A percentile compares a stretch with the other conserved stretches of the same genome.
These are phyloP conservation scores for Aegilops umbellulata DNA, from an alignment of 176 grass and related monocot genomes.

Conservation along the genomic window DNA sequence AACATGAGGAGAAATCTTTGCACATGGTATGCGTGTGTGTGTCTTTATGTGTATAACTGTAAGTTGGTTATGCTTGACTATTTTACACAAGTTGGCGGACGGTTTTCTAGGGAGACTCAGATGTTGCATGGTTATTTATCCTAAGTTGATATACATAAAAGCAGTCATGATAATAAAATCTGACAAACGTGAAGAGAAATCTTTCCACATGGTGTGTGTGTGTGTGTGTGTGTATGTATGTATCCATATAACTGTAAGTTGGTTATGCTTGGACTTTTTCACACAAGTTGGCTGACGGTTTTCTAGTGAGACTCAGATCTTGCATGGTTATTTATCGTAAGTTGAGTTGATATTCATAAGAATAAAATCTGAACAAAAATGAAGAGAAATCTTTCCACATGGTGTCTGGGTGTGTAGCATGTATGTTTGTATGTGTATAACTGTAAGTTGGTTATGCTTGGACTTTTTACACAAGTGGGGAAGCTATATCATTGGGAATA, in stretches of 20 bases:
- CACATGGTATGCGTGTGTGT: slow-evolving; percentile 3
- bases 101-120: background rate
- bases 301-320: background rate
- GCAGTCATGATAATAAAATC: background rate
- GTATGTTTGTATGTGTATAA: background rate
- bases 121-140: background rate
- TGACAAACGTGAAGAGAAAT: slow-evolving; percentile 6
- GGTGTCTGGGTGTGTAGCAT: background rate
- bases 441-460: slow-evolving; percentile 26
- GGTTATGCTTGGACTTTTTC: background rate
- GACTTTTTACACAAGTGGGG: slow-evolving; percentile 1
- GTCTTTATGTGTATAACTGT: slow-evolving; percentile 17
- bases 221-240: background rate
- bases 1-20: background rate
- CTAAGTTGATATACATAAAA: background rate
- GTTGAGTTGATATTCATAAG: background rate
- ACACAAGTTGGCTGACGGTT: background rate
- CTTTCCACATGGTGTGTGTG: background rate
- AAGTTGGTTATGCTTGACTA: background rate
- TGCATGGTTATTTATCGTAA: background rate
- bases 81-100: background rate
- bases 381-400: slow-evolving; percentile 18
- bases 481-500: slow-evolving; percentile 27
- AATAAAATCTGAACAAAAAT: background rate
- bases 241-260: slow-evolving; percentile 36